Percentiles rank a stretch among this genome's conserved stretches.
Evolutionary conservation across 805 yeast species (phyloP).

Genomic region (Suhomyces xylopsoci): DNA sequence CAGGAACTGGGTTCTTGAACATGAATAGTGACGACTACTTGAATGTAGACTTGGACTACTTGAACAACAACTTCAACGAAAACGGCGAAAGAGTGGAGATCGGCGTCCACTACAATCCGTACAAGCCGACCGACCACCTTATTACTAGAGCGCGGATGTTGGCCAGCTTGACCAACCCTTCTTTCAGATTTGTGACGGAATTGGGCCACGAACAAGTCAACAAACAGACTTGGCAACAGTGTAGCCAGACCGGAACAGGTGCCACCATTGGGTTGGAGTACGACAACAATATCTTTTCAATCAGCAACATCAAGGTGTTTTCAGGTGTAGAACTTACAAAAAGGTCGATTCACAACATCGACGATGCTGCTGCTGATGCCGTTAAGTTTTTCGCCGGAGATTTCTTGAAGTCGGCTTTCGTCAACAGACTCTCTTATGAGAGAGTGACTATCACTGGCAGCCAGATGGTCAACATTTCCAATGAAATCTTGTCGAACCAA

Average conservation of each 20-base stretch:
- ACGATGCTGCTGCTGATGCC: conserved; percentile 50
- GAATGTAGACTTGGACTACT: conserved; percentile 37
- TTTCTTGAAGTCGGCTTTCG: conserved; percentile 32
- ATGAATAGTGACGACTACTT: conserved; percentile 38
- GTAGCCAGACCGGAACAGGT: conserved; percentile 53
- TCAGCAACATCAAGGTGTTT: conserved; percentile 25
- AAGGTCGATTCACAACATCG: conserved; percentile 52
- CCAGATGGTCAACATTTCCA: conserved; percentile 37
- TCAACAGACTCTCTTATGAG: conserved; percentile 22
- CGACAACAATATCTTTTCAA: conserved; percentile 11
- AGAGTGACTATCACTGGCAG: conserved; percentile 4
- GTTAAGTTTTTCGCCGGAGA: conserved; percentile 33
- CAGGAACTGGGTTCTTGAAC: conserved; percentile 33
- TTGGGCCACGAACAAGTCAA: conserved; percentile 35
- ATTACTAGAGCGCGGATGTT: conserved; percentile 43
- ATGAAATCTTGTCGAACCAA: conserved; percentile 45
- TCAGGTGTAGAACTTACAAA: conserved; percentile 60
- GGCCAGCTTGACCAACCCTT: conserved; percentile 47
- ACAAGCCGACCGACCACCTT: conserved; percentile 47
- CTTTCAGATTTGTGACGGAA: conserved; percentile 39
- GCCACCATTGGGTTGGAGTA: conserved; percentile 51
- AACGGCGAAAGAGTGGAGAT: conserved; percentile 52
- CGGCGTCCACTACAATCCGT: conserved; percentile 48
- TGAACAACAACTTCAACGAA: conserved; percentile 45
- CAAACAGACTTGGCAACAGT: conserved; percentile 49